These are phyloP conservation scores for Yamadazyma songkhlaensis DNA, from an alignment of 1,139 yeast species.

Conservation along the genomic window DNA sequence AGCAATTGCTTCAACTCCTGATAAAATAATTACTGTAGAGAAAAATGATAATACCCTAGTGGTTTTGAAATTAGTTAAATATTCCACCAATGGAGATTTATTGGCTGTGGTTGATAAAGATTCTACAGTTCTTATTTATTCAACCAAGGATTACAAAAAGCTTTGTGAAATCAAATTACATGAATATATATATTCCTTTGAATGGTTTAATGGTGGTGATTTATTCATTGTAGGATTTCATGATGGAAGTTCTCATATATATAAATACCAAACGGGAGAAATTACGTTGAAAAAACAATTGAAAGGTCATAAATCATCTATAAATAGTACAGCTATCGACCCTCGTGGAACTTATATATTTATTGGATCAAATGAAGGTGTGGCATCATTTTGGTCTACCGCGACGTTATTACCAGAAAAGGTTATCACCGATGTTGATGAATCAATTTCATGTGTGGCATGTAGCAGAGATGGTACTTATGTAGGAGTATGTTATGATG, in stretches of 20 bases:
- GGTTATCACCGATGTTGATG: conserved; percentile 49
- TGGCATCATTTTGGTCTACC: conserved; percentile 60
- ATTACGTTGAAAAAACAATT: conserved; percentile 12
- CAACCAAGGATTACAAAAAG: conserved; percentile 24
- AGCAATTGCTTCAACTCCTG: conserved; percentile 33
- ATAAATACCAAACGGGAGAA: conserved; percentile 15
- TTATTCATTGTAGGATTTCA: conserved; percentile 38
- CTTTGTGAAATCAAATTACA: conserved; percentile 21
- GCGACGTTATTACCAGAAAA: conserved; percentile 41
- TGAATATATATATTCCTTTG: conserved; percentile 36
- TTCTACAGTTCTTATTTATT: conserved; percentile 24
- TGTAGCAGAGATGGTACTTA: conserved; percentile 44
- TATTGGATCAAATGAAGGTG: conserved; percentile 70
- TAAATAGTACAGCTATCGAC: conserved; percentile 51
- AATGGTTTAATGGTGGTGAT: conserved; percentile 30
- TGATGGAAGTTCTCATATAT: conserved; percentile 32
- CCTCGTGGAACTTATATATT: conserved; percentile 56
- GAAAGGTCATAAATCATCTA: conserved; percentile 52
- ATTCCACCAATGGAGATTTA: conserved; percentile 53
- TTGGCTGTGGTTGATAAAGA: conserved; percentile 48
- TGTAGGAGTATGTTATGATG: conserved; percentile 45
- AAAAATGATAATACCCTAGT: conserved; percentile 12
- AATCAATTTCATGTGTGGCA: conserved; percentile 45
- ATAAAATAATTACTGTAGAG: conserved; percentile 31
- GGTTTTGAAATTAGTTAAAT: conserved; percentile 35